Conservation (phyloP, 352 stramenopile genomes). For the Pythium dissimile region DNA sequence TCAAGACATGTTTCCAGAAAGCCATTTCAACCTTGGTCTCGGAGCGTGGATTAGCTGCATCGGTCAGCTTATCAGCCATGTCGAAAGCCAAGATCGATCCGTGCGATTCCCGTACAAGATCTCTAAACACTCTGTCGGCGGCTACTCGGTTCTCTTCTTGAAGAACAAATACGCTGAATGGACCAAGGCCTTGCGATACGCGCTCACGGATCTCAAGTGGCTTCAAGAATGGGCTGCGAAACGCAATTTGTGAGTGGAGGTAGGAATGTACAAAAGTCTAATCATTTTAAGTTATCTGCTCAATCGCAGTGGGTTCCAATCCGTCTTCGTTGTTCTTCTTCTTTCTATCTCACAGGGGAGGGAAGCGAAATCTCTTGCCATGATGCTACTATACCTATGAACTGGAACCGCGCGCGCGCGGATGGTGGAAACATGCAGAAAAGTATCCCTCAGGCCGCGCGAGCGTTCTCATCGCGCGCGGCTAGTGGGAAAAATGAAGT, state of each 20-base stretch:
- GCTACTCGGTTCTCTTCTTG: conserved; percentile 69
- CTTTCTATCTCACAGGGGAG: conserved; percentile 9
- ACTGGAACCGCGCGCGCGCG: neutral
- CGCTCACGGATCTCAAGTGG: conserved; percentile 60
- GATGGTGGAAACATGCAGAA: neutral
- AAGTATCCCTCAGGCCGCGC: neutral
- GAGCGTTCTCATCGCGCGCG: neutral
- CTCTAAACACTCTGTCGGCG: conserved; percentile 62
- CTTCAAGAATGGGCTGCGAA: conserved; percentile 65
- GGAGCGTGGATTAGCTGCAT: conserved; percentile 79
- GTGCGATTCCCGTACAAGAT: conserved; percentile 83
- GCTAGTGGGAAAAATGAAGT: conserved; percentile 9
- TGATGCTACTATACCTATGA: conserved; percentile 12
- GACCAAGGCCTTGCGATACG: conserved; percentile 59
- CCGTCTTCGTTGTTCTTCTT: neutral
- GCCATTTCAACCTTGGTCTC: conserved; percentile 83
- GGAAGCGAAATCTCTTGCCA: neutral
- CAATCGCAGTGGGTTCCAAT: neutral
- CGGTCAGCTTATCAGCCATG: conserved; percentile 56
- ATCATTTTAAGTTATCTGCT: conserved; percentile 13
- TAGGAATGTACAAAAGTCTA: neutral
- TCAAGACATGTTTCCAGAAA: conserved; percentile 81
- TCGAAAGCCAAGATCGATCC: conserved; percentile 48
- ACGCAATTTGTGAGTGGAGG: conserved; percentile 9
- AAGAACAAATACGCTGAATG: conserved; percentile 82